phyloP scores from a whole-genome alignment of 2,329 filamentous ascomycete genomes.

The Dryadomyces sulphureus region DNA sequence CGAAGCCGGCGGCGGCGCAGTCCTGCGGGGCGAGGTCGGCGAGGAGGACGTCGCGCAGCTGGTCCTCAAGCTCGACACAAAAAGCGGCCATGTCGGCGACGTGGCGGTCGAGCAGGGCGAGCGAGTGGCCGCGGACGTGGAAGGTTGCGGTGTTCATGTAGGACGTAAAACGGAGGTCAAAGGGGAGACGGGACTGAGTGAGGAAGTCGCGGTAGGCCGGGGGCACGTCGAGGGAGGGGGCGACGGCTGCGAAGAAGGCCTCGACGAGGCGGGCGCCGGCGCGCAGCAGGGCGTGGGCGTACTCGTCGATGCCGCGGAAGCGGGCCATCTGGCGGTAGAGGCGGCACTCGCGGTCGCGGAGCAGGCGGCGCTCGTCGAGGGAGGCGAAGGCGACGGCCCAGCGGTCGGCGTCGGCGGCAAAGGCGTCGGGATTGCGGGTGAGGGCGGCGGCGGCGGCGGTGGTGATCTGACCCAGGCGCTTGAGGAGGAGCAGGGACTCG shows the following conservation, averaged over 20 bases:
- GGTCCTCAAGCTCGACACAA: constrained; percentile 3
- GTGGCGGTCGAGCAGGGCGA: constrained; percentile 5
- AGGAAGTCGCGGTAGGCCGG: constrained; percentile 5
- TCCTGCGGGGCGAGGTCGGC: constrained; percentile 1
- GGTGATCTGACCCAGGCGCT: constrained; percentile 3
- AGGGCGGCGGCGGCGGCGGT: neutral
- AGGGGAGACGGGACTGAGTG: constrained; percentile 3
- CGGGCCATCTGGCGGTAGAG: constrained; percentile 9
- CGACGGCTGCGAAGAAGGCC: constrained; percentile 2
- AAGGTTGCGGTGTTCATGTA: neutral
- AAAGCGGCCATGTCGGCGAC: constrained; percentile 6
- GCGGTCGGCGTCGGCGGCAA: neutral
- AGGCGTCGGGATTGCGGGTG: neutral
- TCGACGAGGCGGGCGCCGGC: constrained; percentile 5
- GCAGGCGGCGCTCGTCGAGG: neutral
- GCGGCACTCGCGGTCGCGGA: neutral
- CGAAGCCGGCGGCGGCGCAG: neutral
- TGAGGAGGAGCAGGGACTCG: constrained; percentile 6
- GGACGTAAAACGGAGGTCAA: constrained; percentile 4
- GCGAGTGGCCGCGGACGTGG: neutral
- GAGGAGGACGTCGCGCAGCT: constrained; percentile 5
- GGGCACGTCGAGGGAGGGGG: neutral
- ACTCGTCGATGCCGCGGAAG: constrained; percentile 6
- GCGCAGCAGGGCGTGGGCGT: neutral
- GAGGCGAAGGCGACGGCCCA: neutral